Evolutionary conservation across 2,329 filamentous ascomycete genomes (phyloP), one percentile per base, ranked within the genome.

Genomic region (Leptographium galeiforme): DNA sequence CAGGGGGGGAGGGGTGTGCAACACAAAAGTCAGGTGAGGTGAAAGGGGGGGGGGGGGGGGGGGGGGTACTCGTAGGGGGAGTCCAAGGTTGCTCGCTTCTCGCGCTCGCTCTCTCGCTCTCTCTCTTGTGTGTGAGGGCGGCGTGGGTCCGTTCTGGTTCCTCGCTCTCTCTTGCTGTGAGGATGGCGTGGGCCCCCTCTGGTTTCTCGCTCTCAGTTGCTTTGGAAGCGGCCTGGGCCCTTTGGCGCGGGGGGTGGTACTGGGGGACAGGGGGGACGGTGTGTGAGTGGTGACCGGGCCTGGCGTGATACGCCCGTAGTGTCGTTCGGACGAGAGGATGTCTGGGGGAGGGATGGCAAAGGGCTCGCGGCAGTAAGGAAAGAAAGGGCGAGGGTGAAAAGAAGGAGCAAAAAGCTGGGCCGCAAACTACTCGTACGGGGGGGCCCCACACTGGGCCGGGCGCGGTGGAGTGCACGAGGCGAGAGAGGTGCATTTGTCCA

Each of bases 291-390:
- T 25, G 18, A 10, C 11, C n/a, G 19, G 8, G 43, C 8, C 14
- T 25, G 47, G 32, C 18, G 34, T n/a, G 33, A 11, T 12, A 45
- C n/a, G 18, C 12, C 25, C 25, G 18, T 38, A 39, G 38, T 51
- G 30, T 51, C 49, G 38, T 30, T 51, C 49, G 49, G 49, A 44
- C 49, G 49, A 51, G 49, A 51, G 49, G 49, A 51, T 51, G 40
- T 44, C 33, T 18, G 18, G 40, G n/a, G 41, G 49, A n/a, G 44
- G 40, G 25, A 49, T 19, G 19, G 32, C 25, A 25, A 44, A n/a
- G 49, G n/a, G 40, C 39, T 19, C 39, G 30, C 40, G 49, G 49
- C 40, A 44, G 49, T 51, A 44, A 36, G 49, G 49, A 44, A 44
- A 44, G n/a, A 32, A 11, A 19, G 19, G 38, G 25, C 48, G 38